Evolutionary conservation across 2,329 filamentous ascomycete species (phyloP).

Genomic region (Fusarium decemcellulare): DNA sequence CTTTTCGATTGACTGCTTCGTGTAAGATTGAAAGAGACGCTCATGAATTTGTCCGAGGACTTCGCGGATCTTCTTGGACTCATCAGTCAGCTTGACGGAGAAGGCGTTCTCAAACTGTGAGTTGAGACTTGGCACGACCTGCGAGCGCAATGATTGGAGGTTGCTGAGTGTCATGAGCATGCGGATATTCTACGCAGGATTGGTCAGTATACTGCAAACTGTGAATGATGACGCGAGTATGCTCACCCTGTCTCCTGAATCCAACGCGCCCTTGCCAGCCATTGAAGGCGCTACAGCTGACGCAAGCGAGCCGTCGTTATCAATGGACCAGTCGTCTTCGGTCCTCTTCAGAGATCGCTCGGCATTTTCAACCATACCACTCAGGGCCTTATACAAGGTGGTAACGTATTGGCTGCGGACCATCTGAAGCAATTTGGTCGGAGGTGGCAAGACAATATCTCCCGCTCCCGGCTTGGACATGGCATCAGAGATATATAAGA

Average conservation of each 20-base stretch:
- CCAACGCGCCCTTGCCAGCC: slow-evolving; percentile 63
- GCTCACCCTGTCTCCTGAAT: slow-evolving; percentile 70
- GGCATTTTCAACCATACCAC: slow-evolving; percentile 97
- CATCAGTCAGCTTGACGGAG: slow-evolving; percentile 93
- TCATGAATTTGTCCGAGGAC: slow-evolving; percentile 92
- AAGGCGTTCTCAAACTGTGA: slow-evolving; percentile 94
- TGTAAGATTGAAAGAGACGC: slow-evolving; percentile 93
- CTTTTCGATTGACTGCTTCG: slow-evolving; percentile 78
- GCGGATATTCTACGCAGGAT: slow-evolving; percentile 79
- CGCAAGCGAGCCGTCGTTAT: slow-evolving; percentile 58
- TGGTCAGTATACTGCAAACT: slow-evolving; percentile 40
- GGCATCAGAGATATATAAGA: slow-evolving; percentile 92
- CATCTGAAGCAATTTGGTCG: slow-evolving; percentile 89
- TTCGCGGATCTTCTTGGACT: slow-evolving; percentile 91
- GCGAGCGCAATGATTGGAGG: slow-evolving; percentile 83
- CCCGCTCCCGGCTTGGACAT: slow-evolving; percentile 79
- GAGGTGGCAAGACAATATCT: slow-evolving; percentile 87
- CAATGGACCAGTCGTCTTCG: slow-evolving; percentile 73
- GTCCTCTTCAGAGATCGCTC: slow-evolving; percentile 79
- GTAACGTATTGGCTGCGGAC: slow-evolving; percentile 93
- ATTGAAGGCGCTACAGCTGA: slow-evolving; percentile 52
- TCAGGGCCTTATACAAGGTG: slow-evolving; percentile 93
- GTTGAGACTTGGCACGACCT: slow-evolving; percentile 90
- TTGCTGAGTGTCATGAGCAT: slow-evolving; percentile 96
- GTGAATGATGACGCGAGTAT: background rate